Evolutionary conservation across 345 rosid species (phyloP).

Genomic region (Gossypium australe): DNA sequence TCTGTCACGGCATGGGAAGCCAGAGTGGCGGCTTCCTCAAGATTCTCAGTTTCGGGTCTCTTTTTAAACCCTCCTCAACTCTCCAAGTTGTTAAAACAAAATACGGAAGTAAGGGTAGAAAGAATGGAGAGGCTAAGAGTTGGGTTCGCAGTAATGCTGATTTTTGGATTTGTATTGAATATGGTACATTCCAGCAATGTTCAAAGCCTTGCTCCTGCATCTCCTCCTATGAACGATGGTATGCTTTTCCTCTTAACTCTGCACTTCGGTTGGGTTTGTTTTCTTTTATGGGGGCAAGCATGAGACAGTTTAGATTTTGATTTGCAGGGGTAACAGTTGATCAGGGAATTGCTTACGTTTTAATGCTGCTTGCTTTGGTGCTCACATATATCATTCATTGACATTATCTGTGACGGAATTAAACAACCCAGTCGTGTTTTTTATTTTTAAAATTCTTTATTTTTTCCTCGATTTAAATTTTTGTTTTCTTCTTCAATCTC

Average conservation of each 20-base stretch:
- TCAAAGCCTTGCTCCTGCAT: constrained; percentile 19
- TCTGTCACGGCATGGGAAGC: neutral
- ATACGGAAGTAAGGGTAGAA: neutral
- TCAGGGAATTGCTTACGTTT: constrained; percentile 28
- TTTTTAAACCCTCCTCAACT: neutral
- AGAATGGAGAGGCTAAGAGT: constrained; percentile 19
- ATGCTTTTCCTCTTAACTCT: neutral
- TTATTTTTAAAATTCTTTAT: neutral
- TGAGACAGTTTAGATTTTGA: neutral
- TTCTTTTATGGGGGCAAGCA: neutral
- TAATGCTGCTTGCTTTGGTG: constrained; percentile 26
- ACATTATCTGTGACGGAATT: neutral
- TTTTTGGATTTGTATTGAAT: neutral
- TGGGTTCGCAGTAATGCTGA: constrained; percentile 7
- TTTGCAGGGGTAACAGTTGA: constrained; percentile 25
- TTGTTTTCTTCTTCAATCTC: neutral
- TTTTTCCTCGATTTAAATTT: neutral
- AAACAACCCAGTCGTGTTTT: neutral
- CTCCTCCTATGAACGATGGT: constrained; percentile 27
- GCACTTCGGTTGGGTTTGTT: neutral
- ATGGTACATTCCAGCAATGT: constrained; percentile 8
- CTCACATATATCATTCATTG: constrained; percentile 26
- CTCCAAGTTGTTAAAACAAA: neutral
- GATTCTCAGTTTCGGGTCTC: neutral
- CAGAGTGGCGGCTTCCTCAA: constrained; percentile 11